Percentiles rank a stretch among this genome's conserved stretches.
These are phyloP conservation scores for Aspergillus hortae DNA, from an alignment of 2,329 filamentous ascomycete genomes.

Conservation along the genomic window DNA sequence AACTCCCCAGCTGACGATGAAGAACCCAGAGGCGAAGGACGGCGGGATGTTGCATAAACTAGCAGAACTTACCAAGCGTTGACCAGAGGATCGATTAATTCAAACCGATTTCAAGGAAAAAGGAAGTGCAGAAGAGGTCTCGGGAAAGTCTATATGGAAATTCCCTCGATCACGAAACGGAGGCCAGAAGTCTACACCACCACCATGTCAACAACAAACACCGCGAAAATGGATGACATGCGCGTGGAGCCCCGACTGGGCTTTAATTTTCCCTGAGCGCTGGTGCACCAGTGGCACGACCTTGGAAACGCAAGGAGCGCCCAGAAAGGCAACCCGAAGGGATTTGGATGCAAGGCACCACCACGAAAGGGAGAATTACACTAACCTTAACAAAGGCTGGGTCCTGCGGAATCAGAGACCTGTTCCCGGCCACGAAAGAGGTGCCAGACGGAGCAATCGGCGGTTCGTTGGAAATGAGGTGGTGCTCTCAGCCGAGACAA, in stretches of 20 bases:
- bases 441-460: constrained; percentile 10
- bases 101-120: constrained; percentile 2
- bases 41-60: constrained; percentile 31
- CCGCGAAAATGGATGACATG: constrained; percentile 20
- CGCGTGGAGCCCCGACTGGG: constrained; percentile 18
- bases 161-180: constrained; percentile 17
- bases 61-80: constrained; percentile 27
- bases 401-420: constrained; percentile 2
- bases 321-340: constrained; percentile 22
- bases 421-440: constrained; percentile 1
- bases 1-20: constrained; percentile 40
- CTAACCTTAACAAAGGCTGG: constrained; percentile 27
- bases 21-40: constrained; percentile 20
- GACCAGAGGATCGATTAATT: constrained; percentile 14
- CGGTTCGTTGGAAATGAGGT: constrained; percentile 12
- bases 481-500: constrained; percentile 25
- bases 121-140: constrained; percentile 21
- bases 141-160: constrained; percentile 29
- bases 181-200: constrained; percentile 19
- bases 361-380: constrained; percentile 20
- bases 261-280: constrained; percentile 24
- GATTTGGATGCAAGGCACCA: constrained; percentile 34
- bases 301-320: constrained; percentile 30
- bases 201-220: constrained; percentile 35
- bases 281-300: constrained; percentile 25